phyloP scores from a whole-genome alignment of 371 early-diverging fungal genomes.

The Syncephalis plumigaleata region DNA sequence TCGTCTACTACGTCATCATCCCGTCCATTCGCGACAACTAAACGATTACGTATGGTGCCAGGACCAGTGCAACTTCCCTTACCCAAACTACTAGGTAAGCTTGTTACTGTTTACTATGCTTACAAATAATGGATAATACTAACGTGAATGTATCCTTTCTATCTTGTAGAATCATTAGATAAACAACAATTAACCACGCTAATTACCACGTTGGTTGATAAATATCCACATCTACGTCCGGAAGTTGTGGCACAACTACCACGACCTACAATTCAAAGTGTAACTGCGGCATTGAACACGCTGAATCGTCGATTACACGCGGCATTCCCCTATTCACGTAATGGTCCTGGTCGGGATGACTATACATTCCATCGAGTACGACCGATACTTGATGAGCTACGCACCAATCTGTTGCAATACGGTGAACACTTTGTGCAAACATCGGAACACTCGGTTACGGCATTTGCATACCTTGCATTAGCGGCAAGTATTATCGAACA shows the following conservation, averaged over 20 bases:
- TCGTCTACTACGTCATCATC: too few relatives aligned
- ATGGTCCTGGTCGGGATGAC: slow-evolving; percentile 63
- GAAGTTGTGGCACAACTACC: slow-evolving; percentile 65
- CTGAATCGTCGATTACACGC: slow-evolving; percentile 51
- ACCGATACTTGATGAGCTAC: slow-evolving; percentile 49
- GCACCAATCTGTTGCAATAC: slow-evolving; percentile 37
- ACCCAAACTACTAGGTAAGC: slow-evolving; percentile 3
- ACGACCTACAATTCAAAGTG: slow-evolving; percentile 70
- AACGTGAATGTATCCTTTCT: too few relatives aligned
- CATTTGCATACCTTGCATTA: slow-evolving; percentile 62
- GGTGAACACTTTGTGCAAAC: slow-evolving; percentile 69
- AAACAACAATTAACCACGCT: slow-evolving; percentile 56
- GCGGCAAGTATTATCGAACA: slow-evolving; percentile 57
- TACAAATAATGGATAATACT: too few relatives aligned
- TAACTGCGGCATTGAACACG: slow-evolving; percentile 36
- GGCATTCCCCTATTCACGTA: slow-evolving; percentile 69
- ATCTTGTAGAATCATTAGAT: slow-evolving; percentile 36
- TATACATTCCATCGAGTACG: slow-evolving; percentile 81
- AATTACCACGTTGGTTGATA: slow-evolving; percentile 43
- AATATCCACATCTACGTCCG: slow-evolving; percentile 48
- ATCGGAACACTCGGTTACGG: slow-evolving; percentile 47
- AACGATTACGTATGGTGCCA: too few relatives aligned
- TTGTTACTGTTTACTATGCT: neutral
- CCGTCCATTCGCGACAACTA: too few relatives aligned
- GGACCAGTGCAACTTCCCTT: neutral